A percentile compares a stretch with the other conserved stretches of the same genome.
Evolutionary conservation across 1,284 basidiomycete genomes (phyloP).

Genomic region (Marasmius oreades): DNA sequence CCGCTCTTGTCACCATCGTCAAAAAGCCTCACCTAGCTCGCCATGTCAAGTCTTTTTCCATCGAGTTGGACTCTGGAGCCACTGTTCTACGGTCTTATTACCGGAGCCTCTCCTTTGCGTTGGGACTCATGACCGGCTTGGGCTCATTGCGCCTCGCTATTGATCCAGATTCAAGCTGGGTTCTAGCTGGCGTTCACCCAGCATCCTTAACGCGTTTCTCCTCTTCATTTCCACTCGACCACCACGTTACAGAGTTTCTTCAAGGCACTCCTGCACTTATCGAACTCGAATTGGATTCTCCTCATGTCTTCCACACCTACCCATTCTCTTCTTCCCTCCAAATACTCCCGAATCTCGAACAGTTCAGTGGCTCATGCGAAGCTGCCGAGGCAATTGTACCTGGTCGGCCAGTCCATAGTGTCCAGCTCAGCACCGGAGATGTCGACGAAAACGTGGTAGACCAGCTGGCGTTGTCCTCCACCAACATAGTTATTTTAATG

Average conservation of each 20-base stretch:
- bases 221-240: conserved; percentile 56
- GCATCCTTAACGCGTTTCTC: conserved; percentile 51
- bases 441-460: conserved; percentile 51
- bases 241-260: conserved; percentile 54
- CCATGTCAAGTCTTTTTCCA: conserved; percentile 55
- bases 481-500: conserved; percentile 39
- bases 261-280: conserved; percentile 44
- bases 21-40: conserved; percentile 46
- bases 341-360: conserved; percentile 44
- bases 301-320: conserved; percentile 23
- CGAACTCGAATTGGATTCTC: conserved; percentile 49
- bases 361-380: conserved; percentile 57
- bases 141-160: conserved; percentile 54
- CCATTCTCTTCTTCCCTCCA: conserved; percentile 32
- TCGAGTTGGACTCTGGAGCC: conserved; percentile 42
- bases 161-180: conserved; percentile 47
- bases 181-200: conserved; percentile 36
- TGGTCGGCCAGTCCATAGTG: conserved; percentile 57
- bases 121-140: conserved; percentile 56
- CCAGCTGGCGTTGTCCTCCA: conserved; percentile 43
- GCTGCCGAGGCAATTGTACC: conserved; percentile 54
- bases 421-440: conserved; percentile 57
- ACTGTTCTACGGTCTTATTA: conserved; percentile 45
- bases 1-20: conserved; percentile 52
- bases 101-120: conserved; percentile 42